Evolutionary conservation across 441 rosid genomes (phyloP), one percentile per base, ranked within the genome.

Genomic region (Pelargonium citronellum): DNA sequence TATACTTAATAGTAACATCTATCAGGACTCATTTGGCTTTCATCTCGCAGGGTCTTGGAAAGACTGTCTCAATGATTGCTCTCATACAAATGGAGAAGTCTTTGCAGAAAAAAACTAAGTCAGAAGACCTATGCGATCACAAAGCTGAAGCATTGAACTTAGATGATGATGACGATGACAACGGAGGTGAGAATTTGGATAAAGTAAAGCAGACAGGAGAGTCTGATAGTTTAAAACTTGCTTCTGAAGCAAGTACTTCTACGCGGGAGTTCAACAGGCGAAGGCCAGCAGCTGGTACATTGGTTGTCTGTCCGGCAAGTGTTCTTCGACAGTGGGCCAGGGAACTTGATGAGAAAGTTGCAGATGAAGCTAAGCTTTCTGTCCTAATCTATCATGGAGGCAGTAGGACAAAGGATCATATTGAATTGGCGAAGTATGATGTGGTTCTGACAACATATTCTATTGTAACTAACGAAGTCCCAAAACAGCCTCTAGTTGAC

Each of bases 301-400:
- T 95, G 80, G 87, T 95, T 83, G 98, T 90, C 66, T 95, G 99
- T 79, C 99, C 99, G 61, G 97, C 97, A 5, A 91, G 94, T 80
- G 75, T 94, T 81, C 89, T 95, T 24, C 90, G 97, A 72, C 99
- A 95, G 74, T 95, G 99, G 99, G 92, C 86, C 49, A 76, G 97
- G 80, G 99, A 95, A 79, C 79, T 95, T 72, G 86, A 83, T 71
- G 97, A 92, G 69, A 95, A 95, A 85, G 97, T 92, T 83, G 71
- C 91, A 66, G 80, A 79, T 65, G 90, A 84, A 78, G 77, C 85
- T 68, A 85, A 84, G 77, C 92, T 95, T 61, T 74, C 87, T 75
- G 83, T 79, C 61, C 81, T 92, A 68, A 66, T 87, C 74, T 92
- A 95, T 81, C 98, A 95, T 83, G 99, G 99, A 68, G 92, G 91